These are phyloP conservation scores for Tolypocladium pustulatum DNA, from an alignment of 2,329 filamentous ascomycete genomes.

Conservation along the genomic window DNA sequence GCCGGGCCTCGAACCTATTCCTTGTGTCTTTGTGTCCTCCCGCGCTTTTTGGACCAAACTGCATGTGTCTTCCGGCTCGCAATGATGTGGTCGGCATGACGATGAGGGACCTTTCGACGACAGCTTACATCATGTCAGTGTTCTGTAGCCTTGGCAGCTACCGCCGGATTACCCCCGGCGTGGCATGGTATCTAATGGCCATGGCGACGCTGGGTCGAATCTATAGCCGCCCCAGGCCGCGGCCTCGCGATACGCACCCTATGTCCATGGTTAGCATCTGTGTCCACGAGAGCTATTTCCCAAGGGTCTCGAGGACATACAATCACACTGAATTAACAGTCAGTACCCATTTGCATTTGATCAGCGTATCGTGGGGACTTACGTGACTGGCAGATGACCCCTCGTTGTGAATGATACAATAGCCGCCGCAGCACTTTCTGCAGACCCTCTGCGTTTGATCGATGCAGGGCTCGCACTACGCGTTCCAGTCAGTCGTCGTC, in stretches of 20 bases:
- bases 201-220: not conserved
- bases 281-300: not conserved
- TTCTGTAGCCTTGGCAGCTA: not conserved
- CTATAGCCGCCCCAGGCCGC: slow-evolving; percentile 18
- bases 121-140: not conserved
- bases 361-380: slow-evolving; percentile 15
- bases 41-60: not conserved
- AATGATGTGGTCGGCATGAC: not conserved
- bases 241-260: slow-evolving; percentile 24
- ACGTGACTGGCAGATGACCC: slow-evolving; percentile 58
- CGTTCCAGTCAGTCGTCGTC: not conserved
- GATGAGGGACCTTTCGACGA: not conserved
- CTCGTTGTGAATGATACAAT: slow-evolving; percentile 76
- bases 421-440: slow-evolving; percentile 63
- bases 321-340: slow-evolving; percentile 31
- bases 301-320: slow-evolving; percentile 18
- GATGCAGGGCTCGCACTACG: slow-evolving; percentile 67
- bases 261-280: slow-evolving; percentile 6
- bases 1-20: not conserved
- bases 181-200: not conserved
- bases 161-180: not conserved
- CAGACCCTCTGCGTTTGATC: slow-evolving; percentile 61
- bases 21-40: not conserved
- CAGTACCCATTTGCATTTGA: slow-evolving; percentile 11
- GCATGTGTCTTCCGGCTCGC: not conserved